Evolutionary conservation across 495 filamentous ascomycete species (phyloP).

Genomic region (Clavariopsis aquatica): DNA sequence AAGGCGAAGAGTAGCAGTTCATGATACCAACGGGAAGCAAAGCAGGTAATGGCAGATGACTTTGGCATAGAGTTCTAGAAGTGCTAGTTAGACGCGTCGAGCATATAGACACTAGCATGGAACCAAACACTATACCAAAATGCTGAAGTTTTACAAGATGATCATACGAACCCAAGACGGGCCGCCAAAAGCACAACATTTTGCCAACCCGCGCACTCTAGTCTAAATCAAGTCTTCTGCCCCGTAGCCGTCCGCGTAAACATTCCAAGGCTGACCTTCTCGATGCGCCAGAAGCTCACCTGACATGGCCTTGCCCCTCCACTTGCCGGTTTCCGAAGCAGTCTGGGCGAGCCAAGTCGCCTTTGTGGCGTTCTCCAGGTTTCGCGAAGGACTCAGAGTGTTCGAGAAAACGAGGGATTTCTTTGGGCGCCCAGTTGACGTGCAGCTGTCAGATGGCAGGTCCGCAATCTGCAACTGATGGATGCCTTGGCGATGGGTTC

Average conservation of each 20-base stretch:
- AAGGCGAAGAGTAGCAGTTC: slow-evolving; percentile 6
- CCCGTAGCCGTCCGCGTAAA: too few relatives aligned
- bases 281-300: too few relatives aligned
- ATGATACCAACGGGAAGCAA: neutral
- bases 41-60: neutral
- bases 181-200: neutral
- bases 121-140: too few relatives aligned
- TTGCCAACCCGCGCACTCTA: too few relatives aligned
- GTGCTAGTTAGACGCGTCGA: neutral
- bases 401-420: slow-evolving; percentile 13
- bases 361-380: slow-evolving; percentile 14
- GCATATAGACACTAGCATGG: neutral
- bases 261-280: too few relatives aligned
- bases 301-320: too few relatives aligned
- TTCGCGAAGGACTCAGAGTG: slow-evolving; percentile 17
- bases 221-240: too few relatives aligned
- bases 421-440: slow-evolving; percentile 1
- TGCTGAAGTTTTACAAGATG: too few relatives aligned
- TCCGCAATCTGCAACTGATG: slow-evolving; percentile 16
- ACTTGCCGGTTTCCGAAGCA: neutral
- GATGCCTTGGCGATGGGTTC: neutral
- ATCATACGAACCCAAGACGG: too few relatives aligned
- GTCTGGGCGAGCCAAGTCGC: neutral
- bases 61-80: neutral
- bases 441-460: slow-evolving; percentile 12